Percentiles rank a stretch among this genome's conserved stretches.
Evolutionary conservation across 495 filamentous ascomycete genomes (phyloP).

Genomic region (Viridothelium virens): DNA sequence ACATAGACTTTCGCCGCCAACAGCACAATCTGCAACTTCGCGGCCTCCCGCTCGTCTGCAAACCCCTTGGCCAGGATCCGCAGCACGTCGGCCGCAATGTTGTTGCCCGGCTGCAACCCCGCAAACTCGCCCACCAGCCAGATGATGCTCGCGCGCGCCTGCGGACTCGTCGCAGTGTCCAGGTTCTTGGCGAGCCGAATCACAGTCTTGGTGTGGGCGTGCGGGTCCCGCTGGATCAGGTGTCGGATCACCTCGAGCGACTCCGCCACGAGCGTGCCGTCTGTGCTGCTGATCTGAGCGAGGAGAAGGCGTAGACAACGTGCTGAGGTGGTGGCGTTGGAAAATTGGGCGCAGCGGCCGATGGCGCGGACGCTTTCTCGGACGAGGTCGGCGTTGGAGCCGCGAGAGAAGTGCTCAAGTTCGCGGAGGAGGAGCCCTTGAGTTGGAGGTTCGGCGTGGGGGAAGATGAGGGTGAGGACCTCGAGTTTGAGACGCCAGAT

Average conservation of each 20-base stretch:
- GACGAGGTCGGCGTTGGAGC: conserved; percentile 67
- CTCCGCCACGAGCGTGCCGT: conserved; percentile 81
- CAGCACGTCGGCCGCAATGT: conserved; percentile 87
- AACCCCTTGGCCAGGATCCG: conserved; percentile 84
- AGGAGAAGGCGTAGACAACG: conserved; percentile 77
- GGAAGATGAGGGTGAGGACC: conserved; percentile 79
- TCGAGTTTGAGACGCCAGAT: conserved; percentile 90
- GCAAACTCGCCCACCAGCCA: conserved; percentile 97
- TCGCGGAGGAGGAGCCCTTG: conserved; percentile 85
- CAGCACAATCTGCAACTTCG: conserved; percentile 84
- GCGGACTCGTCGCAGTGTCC: conserved; percentile 71
- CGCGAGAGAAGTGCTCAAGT: conserved; percentile 81
- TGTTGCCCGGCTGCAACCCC: conserved; percentile 64
- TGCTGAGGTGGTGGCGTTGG: conserved; percentile 56
- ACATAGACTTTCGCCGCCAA: conserved; percentile 92
- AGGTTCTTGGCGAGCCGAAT: conserved; percentile 87
- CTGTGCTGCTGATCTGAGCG: conserved; percentile 71
- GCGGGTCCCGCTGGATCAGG: conserved; percentile 84
- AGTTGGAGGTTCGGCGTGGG: conserved; percentile 62
- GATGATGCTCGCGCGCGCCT: conserved; percentile 85
- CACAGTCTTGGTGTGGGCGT: conserved; percentile 68
- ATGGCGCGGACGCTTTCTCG: conserved; percentile 85
- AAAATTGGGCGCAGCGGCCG: conserved; percentile 76
- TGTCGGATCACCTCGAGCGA: conserved; percentile 88
- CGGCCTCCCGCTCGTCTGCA: conserved; percentile 69